phyloP scores from a whole-genome alignment of 345 rosid genomes.

The Nephelium lappaceum region DNA sequence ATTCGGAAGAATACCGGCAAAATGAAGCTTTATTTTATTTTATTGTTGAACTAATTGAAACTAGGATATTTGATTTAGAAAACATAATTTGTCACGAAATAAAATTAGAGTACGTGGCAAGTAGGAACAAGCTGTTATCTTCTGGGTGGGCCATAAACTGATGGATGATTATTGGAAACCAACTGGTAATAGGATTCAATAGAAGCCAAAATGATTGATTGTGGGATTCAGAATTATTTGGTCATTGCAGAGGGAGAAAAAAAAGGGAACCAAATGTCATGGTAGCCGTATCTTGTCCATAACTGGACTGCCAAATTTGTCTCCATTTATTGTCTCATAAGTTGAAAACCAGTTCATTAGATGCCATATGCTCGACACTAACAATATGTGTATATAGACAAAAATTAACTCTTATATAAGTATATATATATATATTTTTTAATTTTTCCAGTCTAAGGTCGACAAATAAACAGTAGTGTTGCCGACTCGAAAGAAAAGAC shows the following conservation, averaged over 20 bases:
- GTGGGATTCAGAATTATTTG: not conserved
- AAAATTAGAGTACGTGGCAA: constrained; percentile 8
- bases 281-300: not conserved
- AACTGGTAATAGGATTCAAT: not conserved
- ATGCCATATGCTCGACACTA: not conserved
- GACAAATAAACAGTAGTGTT: not conserved
- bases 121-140: not conserved
- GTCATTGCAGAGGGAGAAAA: not conserved
- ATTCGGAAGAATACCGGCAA: too few species aligned
- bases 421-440: too few species aligned
- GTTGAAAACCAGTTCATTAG: not conserved
- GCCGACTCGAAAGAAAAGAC: not conserved
- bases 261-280: not conserved
- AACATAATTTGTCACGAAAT: not conserved
- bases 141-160: constrained; percentile 8
- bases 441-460: not conserved
- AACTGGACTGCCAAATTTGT: not conserved
- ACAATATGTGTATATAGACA: not conserved
- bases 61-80: not conserved
- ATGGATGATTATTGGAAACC: not conserved
- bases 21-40: not conserved
- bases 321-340: not conserved
- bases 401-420: not conserved
- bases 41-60: not conserved
- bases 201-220: constrained; percentile 9